Base-by-base conservation (phyloP, 768 basidiomycete species). In the Phlebiopsis flavidoalba region DNA sequence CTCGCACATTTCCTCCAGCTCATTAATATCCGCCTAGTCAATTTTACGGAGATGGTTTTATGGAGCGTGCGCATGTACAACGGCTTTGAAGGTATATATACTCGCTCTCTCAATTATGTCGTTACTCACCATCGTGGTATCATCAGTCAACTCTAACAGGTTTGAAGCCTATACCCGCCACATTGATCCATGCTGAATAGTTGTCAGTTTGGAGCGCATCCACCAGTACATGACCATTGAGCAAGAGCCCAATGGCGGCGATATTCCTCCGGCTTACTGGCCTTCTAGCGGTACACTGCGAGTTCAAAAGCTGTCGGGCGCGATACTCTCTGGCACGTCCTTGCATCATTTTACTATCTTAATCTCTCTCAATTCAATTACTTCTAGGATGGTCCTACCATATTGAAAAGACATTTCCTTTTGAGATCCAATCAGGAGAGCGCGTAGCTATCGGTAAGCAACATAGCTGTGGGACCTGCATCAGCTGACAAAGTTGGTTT, bases 241-340 rank as follows among this genome's bases (percentile, higher is more conserved):
- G 53, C 81, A 83, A 61, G 85, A 87, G 66, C 76, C 77, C 0
- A 71, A 73, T 53, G 63, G 76, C 1, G 74, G 73, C 0, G 63
- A 70, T 33, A 67, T 75, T 17, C 85, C 85, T 4, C 84, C 85
- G 3, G 85, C 85, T 0, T 80, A 83, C 59, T 87, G 85, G 85
- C 85, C 85, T 3, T 74, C 84, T 0, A 81, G 80, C 31, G 85
- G 85, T 1, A 70, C 75, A 8, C 71, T 86, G 14, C 65, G 70
- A 4, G 79, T 84, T 1, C 79, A 86, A 63, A 76, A 79, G 40
- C 71, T 86, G 1, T 78, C 75, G 8, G n/a, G 85, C 85, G 0
- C 72, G 76, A 45, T 83, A 83, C 63, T 79, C 77, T 26, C 40
- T 55, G 1, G 75, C 6, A 31, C 26, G 26, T 75, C 60, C 22